Evolutionary conservation across 805 yeast genomes (phyloP).

Genomic region (Candida palmyrensis): DNA sequence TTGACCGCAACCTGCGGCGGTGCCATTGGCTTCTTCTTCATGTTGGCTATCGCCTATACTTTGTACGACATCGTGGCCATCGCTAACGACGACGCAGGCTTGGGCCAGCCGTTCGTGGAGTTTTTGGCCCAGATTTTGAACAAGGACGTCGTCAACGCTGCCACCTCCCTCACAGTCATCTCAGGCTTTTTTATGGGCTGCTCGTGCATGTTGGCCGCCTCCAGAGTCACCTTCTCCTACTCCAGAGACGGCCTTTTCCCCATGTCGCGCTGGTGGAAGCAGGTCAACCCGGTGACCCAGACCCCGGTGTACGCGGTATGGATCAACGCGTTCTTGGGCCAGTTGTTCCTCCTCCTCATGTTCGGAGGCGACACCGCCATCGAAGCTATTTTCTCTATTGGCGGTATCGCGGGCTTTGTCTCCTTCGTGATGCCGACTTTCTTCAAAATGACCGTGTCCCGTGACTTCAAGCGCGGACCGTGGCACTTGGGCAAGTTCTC

Average conservation of each 20-base stretch:
- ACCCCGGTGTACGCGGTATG: slow-evolving; percentile 67
- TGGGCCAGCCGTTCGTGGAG: slow-evolving; percentile 58
- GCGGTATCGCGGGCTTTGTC: slow-evolving; percentile 63
- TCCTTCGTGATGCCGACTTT: slow-evolving; percentile 64
- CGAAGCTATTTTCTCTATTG: slow-evolving; percentile 68
- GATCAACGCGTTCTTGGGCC: slow-evolving; percentile 51
- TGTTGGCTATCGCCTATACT: slow-evolving; percentile 59
- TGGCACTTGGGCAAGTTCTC: slow-evolving; percentile 57
- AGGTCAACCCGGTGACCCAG: slow-evolving; percentile 45
- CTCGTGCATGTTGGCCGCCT: slow-evolving; percentile 55
- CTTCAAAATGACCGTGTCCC: slow-evolving; percentile 51
- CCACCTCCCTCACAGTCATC: slow-evolving; percentile 32
- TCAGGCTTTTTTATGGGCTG: slow-evolving; percentile 39
- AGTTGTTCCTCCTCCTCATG: slow-evolving; percentile 49
- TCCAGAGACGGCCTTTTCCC: slow-evolving; percentile 69
- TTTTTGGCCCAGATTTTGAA: slow-evolving; percentile 46
- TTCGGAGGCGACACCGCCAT: slow-evolving; percentile 64
- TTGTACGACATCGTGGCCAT: slow-evolving; percentile 45
- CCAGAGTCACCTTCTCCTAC: slow-evolving; percentile 63
- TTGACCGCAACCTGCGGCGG: slow-evolving; percentile 55
- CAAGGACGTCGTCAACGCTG: slow-evolving; percentile 29
- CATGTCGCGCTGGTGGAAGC: slow-evolving; percentile 42
- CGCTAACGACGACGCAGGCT: slow-evolving; percentile 42
- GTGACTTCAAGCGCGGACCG: slow-evolving; percentile 59
- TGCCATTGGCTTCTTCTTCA: slow-evolving; percentile 49